Percentiles rank a stretch among this genome's conserved stretches.
phyloP scores from a whole-genome alignment of 441 rosid species.

The Corymbia calophylla region DNA sequence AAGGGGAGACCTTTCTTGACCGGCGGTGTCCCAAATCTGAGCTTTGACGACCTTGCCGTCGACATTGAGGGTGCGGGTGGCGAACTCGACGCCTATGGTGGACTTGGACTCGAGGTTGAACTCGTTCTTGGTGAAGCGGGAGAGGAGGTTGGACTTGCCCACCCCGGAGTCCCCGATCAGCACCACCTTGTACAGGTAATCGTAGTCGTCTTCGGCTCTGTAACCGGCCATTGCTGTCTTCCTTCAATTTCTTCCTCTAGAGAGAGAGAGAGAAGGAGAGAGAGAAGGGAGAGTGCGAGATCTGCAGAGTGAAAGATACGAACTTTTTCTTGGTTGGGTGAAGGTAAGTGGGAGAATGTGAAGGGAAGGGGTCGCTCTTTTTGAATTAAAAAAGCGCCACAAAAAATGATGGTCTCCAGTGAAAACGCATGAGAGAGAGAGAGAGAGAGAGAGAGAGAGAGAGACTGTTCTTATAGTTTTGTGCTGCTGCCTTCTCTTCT shows the following conservation, averaged over 20 bases:
- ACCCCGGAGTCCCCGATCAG: conserved; percentile 13
- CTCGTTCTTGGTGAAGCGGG: conserved; percentile 16
- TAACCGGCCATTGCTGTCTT: background rate
- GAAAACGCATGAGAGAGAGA: background rate
- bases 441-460: background rate
- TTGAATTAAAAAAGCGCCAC: background rate
- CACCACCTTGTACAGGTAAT: conserved; percentile 12
- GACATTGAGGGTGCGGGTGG: conserved; percentile 2
- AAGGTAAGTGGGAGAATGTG: background rate
- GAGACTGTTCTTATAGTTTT: background rate
- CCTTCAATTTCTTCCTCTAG: background rate
- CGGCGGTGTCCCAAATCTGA: conserved; percentile 15
- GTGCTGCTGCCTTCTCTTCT: background rate
- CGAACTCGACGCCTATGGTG: conserved; percentile 16
- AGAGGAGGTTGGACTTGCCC: conserved; percentile 11
- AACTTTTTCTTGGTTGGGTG: background rate
- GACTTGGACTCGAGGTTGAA: conserved; percentile 12
- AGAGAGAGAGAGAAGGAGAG: background rate
- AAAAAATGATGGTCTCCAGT: background rate
- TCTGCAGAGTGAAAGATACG: background rate
- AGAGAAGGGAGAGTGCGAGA: background rate
- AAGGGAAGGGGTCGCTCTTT: background rate
- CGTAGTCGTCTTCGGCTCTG: conserved; percentile 14
- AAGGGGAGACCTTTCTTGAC: conserved; percentile 8
- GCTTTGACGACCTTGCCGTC: conserved; percentile 12